These are phyloP conservation scores for Gracilaria vermiculophylla DNA, from an alignment of 23 red algal species.

Conservation along the genomic window DNA sequence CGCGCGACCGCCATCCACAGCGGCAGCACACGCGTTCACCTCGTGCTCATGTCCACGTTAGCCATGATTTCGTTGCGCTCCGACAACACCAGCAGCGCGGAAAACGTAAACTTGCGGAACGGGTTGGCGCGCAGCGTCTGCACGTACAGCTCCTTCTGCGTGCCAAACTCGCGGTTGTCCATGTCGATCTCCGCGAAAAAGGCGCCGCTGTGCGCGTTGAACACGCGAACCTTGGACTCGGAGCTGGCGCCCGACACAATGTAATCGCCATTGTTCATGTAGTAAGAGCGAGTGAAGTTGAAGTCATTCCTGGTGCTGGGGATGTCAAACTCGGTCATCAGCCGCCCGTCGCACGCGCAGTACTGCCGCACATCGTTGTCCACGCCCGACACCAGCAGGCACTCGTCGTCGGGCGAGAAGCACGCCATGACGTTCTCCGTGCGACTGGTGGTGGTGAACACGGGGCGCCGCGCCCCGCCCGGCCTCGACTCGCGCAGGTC, in stretches of 20 bases:
- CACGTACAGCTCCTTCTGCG: constrained; percentile 18
- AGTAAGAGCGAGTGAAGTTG: constrained; percentile 99
- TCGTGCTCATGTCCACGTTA: constrained; percentile 34
- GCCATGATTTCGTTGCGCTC: constrained; percentile 34
- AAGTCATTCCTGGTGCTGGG: constrained; percentile 10
- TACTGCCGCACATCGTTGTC: constrained; percentile 97
- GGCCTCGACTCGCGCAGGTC: constrained; percentile 80
- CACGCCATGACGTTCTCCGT: constrained; percentile 93
- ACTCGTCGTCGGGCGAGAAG: constrained; percentile 92
- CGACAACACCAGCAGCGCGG: constrained; percentile 32
- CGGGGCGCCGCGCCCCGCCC: constrained; percentile 44
- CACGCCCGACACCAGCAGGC: constrained; percentile 85
- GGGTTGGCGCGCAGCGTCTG: constrained; percentile 61
- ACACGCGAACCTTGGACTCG: constrained; percentile 85
- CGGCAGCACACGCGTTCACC: neutral
- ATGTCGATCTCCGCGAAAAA: constrained; percentile 62
- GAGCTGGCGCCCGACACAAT: constrained; percentile 88
- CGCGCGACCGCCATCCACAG: too few relatives aligned
- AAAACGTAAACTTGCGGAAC: constrained; percentile 54
- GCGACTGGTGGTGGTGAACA: constrained; percentile 57
- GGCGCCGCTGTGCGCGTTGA: constrained; percentile 52
- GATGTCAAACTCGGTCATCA: constrained; percentile 65
- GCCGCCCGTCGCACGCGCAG: constrained; percentile 66
- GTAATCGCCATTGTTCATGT: constrained; percentile 88
- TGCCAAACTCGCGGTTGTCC: constrained; percentile 22